Percentiles rank a stretch among this genome's conserved stretches.
These are phyloP conservation scores for Blepharisma undulans DNA, from an alignment of 169 alveolate species.

Conservation along the genomic window DNA sequence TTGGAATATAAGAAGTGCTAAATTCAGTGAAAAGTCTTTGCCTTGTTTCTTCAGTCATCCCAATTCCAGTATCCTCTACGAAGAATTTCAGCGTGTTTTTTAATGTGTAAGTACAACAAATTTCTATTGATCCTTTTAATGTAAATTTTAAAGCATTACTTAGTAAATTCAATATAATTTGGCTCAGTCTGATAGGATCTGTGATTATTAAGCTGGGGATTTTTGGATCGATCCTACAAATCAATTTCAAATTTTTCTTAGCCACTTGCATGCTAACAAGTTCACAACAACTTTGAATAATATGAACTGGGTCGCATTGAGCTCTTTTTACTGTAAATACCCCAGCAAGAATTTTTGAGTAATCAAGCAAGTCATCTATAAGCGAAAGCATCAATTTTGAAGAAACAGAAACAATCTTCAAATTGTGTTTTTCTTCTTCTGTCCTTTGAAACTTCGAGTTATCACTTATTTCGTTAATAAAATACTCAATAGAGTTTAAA, in stretches of 20 bases:
- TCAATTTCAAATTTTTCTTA: background rate
- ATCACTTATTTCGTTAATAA: background rate
- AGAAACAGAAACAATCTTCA: background rate
- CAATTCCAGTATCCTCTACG: conserved; percentile 15
- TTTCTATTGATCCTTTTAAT: background rate
- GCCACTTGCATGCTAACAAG: background rate
- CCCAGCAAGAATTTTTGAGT: background rate
- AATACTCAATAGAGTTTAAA: background rate
- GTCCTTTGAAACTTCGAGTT: background rate
- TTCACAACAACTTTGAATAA: background rate
- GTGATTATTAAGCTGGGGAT: background rate
- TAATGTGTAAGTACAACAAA: background rate
- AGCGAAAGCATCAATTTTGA: background rate
- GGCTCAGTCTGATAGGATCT: conserved; percentile 7
- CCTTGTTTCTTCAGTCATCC: background rate
- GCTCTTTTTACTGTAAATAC: background rate
- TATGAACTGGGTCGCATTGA: background rate
- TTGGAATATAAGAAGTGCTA: background rate
- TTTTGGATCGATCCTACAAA: background rate
- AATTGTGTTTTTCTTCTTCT: background rate
- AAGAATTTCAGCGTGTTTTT: background rate
- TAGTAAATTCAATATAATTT: background rate
- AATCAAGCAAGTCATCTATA: conserved; percentile 12
- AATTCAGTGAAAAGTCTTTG: background rate
- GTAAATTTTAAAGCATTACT: conserved; percentile 36